These are phyloP conservation scores for Colletotrichum zoysiae DNA, from an alignment of 2,329 filamentous ascomycete species.

Conservation along the genomic window DNA sequence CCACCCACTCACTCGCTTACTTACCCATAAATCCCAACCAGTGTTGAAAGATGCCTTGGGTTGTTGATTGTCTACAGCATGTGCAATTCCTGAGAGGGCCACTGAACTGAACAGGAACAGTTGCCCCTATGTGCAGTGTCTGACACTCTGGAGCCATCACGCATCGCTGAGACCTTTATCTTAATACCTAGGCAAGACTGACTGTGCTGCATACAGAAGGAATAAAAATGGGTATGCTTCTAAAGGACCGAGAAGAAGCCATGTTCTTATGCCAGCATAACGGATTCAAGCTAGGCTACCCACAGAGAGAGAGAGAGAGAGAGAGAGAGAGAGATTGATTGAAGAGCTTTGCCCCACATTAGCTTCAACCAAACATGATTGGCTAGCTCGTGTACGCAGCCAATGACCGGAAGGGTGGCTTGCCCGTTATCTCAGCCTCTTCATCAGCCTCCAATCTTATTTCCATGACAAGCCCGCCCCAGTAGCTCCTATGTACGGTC, in stretches of 20 bases:
- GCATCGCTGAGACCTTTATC: conserved; percentile 8
- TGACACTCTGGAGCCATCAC: conserved; percentile 2
- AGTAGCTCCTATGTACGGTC: conserved; percentile 10
- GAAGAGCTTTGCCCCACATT: conserved; percentile 12
- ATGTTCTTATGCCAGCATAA: conserved; percentile 1
- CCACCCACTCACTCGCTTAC: conserved; percentile 2
- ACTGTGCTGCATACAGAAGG: not conserved
- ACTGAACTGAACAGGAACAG: not conserved
- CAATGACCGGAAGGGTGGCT: conserved; percentile 29
- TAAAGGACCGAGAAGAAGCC: not conserved
- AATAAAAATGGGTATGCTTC: not conserved
- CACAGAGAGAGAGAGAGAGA: not conserved
- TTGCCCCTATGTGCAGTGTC: conserved; percentile 20
- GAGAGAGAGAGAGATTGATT: not conserved
- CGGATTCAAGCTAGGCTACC: not conserved
- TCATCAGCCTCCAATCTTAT: conserved; percentile 25
- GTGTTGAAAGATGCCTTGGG: not conserved
- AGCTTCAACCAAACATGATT: conserved; percentile 14
- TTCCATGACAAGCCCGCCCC: not conserved
- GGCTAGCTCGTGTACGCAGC: not conserved
- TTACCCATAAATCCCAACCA: not conserved
- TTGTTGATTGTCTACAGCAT: conserved; percentile 21
- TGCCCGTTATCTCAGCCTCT: conserved; percentile 26
- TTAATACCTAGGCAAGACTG: conserved; percentile 1
- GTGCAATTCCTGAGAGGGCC: not conserved